Evolutionary conservation across 106 monocot genomes (phyloP).

Genomic region (Dendrobium nobile): DNA sequence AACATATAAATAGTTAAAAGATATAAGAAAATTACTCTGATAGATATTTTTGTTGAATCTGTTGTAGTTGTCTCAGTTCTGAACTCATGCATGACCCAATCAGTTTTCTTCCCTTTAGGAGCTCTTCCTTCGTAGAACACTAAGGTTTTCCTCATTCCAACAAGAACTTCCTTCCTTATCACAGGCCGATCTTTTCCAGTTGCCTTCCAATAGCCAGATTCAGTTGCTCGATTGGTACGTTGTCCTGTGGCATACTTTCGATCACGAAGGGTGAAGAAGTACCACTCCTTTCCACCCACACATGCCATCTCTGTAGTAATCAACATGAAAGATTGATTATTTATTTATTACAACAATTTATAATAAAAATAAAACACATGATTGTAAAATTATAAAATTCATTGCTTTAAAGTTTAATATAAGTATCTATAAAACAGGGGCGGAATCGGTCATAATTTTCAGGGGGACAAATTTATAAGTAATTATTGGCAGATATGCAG

Average conservation of each 20-base stretch:
- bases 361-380: too few species aligned
- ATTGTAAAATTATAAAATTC: too few species aligned
- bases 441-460: too few species aligned
- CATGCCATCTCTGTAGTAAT: slow-evolving; percentile 15
- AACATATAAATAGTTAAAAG: too few species aligned
- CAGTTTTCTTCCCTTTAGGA: slow-evolving; percentile 38
- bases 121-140: slow-evolving; percentile 43
- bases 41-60: not conserved
- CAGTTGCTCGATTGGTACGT: slow-evolving; percentile 31
- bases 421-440: too few species aligned
- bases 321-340: too few species aligned
- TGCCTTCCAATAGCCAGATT: slow-evolving; percentile 42
- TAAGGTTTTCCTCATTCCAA: slow-evolving; percentile 35
- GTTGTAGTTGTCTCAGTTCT: not conserved
- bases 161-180: not conserved
- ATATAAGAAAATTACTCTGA: slow-evolving; percentile 8
- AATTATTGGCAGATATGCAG: too few species aligned
- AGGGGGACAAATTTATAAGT: too few species aligned
- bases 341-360: too few species aligned
- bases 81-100: slow-evolving; percentile 47
- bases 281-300: slow-evolving; percentile 30
- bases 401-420: too few species aligned
- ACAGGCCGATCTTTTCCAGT: slow-evolving; percentile 31
- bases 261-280: slow-evolving; percentile 34
- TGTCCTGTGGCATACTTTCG: slow-evolving; percentile 33